Percentiles rank a stretch among this genome's conserved stretches.
Conservation (phyloP, 768 basidiomycete genomes). For the Leccinum longicurvipes region DNA sequence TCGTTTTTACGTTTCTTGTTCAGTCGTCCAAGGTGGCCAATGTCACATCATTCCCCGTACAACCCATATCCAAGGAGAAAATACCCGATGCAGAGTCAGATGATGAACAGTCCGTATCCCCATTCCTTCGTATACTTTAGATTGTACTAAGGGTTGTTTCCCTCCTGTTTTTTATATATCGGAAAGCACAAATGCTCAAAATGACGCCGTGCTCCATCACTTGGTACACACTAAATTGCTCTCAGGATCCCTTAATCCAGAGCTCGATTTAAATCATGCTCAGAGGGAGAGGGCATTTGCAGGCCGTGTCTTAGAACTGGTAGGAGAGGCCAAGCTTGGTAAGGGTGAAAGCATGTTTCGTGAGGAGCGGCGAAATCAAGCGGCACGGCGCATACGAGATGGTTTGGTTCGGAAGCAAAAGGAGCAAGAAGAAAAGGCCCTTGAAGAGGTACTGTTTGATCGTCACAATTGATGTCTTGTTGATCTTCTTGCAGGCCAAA, state of each 20-base stretch:
- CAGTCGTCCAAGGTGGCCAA: conserved; percentile 80
- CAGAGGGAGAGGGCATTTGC: conserved; percentile 71
- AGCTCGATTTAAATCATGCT: conserved; percentile 60
- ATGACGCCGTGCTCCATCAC: conserved; percentile 75
- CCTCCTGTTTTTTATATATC: not conserved
- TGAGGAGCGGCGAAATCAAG: conserved; percentile 62
- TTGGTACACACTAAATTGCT: conserved; percentile 77
- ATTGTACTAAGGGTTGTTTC: not conserved
- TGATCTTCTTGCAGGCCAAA: conserved; percentile 56
- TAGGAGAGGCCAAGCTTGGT: conserved; percentile 66
- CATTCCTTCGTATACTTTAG: not conserved
- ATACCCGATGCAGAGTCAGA: conserved; percentile 42
- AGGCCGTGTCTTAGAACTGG: conserved; percentile 72
- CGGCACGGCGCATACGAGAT: conserved; percentile 68
- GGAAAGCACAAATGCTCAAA: conserved; percentile 66
- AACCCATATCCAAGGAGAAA: conserved; percentile 12
- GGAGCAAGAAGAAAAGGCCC: conserved; percentile 47
- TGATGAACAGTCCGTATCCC: conserved; percentile 48
- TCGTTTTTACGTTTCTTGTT: conserved; percentile 4
- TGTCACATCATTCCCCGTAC: conserved; percentile 34
- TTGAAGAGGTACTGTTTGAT: conserved; percentile 62
- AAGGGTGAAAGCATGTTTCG: conserved; percentile 67
- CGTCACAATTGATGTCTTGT: not conserved
- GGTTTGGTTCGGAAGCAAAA: conserved; percentile 63
- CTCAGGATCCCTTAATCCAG: conserved; percentile 65